Base-by-base conservation (phyloP, 441 rosid genomes). In the Kokia cookei region DNA sequence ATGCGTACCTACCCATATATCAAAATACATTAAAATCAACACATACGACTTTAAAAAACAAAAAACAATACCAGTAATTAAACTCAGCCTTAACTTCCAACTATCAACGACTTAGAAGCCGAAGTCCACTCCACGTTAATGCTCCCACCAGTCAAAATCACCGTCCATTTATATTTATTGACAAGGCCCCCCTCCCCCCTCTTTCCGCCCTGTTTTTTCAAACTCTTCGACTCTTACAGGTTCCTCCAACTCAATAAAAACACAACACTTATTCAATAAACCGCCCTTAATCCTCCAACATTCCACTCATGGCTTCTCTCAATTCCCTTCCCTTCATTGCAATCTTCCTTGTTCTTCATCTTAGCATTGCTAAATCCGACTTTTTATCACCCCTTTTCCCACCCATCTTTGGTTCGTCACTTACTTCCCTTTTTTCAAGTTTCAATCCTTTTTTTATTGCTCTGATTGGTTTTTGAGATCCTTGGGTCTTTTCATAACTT, bases 361-460 rank as follows among this genome's bases (percentile, higher is more conserved):
- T 82, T 58, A 72, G 76, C 76, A 72, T 80, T 15, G 81, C 83
- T 15, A 42, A 86, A 54, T 69, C 73, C 29, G 81, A 84, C 72
- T 50, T 83, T 43, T 59, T 91, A 32, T 73, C 93, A 63, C 94
- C 97, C 37, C 67, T 91, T 47, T 71, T 85, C 10, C 62, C 92
- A 15, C 91, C 94, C 19, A 0, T 82, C 3, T 27, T 79, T 45
- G 95, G 98, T 93, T 67, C 47, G 84, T 76, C 24, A 29, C 64
- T 72, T 37, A 37, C 40, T 15, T 50, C 65, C 74, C 60, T 53
- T 48, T 15, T 9, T 24, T 0, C n/a, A 15, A 13, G 0, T 42
- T 17, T 54, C 57, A 15, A 15, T 51, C 14, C 4, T 29, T 71
- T 29, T 32, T 35, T 29, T 64, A 29, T 19, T 45, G 13, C 7